Evolutionary conservation across 2,329 filamentous ascomycete genomes (phyloP).

Genomic region (Penicillium glabrum): DNA sequence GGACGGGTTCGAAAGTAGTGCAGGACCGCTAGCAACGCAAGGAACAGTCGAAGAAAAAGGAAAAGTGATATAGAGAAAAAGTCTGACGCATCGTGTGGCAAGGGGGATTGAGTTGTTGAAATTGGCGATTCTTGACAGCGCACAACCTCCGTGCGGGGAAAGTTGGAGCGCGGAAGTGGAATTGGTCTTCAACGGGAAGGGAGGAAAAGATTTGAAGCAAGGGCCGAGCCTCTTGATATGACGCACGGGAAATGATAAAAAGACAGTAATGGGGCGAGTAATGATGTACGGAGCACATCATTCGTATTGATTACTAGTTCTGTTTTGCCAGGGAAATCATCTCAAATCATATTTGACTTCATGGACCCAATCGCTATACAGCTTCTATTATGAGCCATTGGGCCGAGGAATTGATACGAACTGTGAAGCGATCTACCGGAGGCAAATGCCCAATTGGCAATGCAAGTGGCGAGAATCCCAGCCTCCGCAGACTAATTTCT

Average conservation of each 20-base stretch:
- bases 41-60: constrained; percentile 19
- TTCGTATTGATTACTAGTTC: neutral
- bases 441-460: neutral
- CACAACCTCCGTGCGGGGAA: constrained; percentile 4
- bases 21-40: constrained; percentile 25
- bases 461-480: neutral
- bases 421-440: neutral
- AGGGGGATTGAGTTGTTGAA: neutral
- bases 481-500: neutral
- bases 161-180: neutral
- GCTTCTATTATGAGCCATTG: neutral
- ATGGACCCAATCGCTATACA: neutral
- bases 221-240: constrained; percentile 12
- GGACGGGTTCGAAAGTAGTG: neutral
- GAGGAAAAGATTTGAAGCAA: neutral
- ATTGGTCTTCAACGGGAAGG: neutral
- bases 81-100: constrained; percentile 38
- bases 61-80: constrained; percentile 22
- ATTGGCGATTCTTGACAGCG: neutral
- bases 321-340: neutral
- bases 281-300: neutral
- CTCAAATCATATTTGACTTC: too few relatives aligned
- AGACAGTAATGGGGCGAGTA: neutral
- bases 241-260: constrained; percentile 9
- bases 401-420: neutral